phyloP scores from a whole-genome alignment of 2,329 filamentous ascomycete genomes.

The Trichophyton equinum region DNA sequence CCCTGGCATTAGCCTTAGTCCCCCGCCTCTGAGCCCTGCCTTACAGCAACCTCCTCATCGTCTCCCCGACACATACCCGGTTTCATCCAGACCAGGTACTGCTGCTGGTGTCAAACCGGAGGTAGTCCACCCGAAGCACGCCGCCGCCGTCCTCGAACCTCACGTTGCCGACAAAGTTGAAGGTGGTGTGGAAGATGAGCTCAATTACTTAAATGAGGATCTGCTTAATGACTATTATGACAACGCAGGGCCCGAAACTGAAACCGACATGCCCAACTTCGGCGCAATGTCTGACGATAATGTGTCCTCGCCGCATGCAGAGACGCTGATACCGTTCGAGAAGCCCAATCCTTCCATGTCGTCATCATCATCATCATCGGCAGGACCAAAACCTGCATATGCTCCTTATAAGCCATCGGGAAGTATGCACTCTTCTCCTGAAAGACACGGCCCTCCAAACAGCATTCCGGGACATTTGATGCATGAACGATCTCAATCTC shows the following conservation, averaged over 20 bases:
- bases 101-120: conserved; percentile 17
- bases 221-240: conserved; percentile 38
- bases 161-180: conserved; percentile 5
- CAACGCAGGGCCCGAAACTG: conserved; percentile 15
- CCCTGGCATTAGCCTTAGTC: conserved; percentile 8
- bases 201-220: conserved; percentile 34
- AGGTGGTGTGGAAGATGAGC: conserved; percentile 19
- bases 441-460: conserved; percentile 32
- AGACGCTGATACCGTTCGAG: conserved; percentile 23
- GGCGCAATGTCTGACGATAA: conserved; percentile 39
- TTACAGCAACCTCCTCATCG: background rate
- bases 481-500: conserved; percentile 22
- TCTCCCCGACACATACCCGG: conserved; percentile 4
- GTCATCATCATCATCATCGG: background rate
- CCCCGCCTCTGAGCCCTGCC: conserved; percentile 11
- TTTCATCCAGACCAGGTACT: conserved; percentile 18
- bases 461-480: conserved; percentile 23
- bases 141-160: background rate
- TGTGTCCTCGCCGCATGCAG: conserved; percentile 22
- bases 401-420: conserved; percentile 27
- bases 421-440: conserved; percentile 14
- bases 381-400: conserved; percentile 19
- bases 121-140: conserved; percentile 7
- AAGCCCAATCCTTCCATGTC: conserved; percentile 13
- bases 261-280: conserved; percentile 53